These are phyloP conservation scores for Fagopyrum esculentum DNA, from an alignment of 148 eudicot genomes.

Conservation along the genomic window DNA sequence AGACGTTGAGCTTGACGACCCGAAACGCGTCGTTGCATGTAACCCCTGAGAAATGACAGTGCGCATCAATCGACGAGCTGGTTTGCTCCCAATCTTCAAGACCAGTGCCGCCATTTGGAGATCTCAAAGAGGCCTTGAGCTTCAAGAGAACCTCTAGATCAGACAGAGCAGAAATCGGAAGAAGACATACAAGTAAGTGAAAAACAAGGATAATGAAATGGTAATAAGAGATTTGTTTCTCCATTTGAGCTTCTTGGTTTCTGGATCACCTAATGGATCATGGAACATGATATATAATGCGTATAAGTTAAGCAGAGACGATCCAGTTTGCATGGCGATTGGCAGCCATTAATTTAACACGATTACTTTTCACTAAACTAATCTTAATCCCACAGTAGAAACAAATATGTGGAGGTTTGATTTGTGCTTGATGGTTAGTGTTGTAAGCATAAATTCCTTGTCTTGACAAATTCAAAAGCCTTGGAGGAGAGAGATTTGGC, in stretches of 20 bases:
- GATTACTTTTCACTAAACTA: not conserved
- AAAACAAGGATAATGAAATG: not conserved
- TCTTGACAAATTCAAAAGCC: not conserved
- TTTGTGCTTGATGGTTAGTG: no score
- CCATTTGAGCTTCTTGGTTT: not conserved
- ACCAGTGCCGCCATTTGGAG: slow-evolving; percentile 10
- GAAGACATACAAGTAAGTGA: not conserved
- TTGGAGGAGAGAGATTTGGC: not conserved
- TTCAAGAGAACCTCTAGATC: slow-evolving; percentile 1
- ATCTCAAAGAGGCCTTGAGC: slow-evolving; percentile 2
- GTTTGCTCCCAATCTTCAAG: slow-evolving; percentile 46
- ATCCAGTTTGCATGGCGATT: slow-evolving; percentile 5
- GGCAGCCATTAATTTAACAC: not conserved
- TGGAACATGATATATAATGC: not conserved
- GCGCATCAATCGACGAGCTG: slow-evolving; percentile 15
- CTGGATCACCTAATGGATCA: not conserved
- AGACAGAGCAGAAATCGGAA: not conserved
- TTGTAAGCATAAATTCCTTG: not conserved
- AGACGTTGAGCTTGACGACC: slow-evolving; percentile 39
- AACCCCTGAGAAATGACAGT: slow-evolving; percentile 73
- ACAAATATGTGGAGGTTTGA: no score
- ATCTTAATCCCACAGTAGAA: not conserved
- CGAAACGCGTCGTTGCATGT: slow-evolving; percentile 39
- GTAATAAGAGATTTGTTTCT: not conserved
- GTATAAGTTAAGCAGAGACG: not conserved